A percentile compares a stretch with the other conserved stretches of the same genome.
phyloP scores from a whole-genome alignment of 495 filamentous ascomycete genomes.

The Trichoderma erinaceum region DNA sequence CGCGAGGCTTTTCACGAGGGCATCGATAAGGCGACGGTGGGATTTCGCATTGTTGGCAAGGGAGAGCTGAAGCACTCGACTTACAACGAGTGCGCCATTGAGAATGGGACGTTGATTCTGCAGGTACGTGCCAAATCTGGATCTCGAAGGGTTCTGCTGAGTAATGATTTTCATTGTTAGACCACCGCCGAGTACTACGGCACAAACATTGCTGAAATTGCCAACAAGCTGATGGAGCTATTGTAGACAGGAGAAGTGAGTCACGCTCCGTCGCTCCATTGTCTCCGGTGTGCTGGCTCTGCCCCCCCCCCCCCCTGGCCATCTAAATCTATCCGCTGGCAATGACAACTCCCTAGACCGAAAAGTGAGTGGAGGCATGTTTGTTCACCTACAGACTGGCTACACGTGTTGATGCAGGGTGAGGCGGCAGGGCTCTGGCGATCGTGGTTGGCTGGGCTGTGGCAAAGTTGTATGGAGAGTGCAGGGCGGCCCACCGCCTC shows the following conservation, averaged over 20 bases:
- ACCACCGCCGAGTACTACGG: constrained; percentile 19
- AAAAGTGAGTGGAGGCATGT: not conserved
- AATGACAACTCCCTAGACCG: not conserved
- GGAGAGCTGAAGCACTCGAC: constrained; percentile 31
- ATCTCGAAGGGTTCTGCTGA: not conserved
- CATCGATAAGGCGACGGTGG: constrained; percentile 34
- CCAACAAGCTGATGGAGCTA: constrained; percentile 26
- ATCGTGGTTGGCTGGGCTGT: constrained; percentile 1
- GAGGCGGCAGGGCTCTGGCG: not conserved
- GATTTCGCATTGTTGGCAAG: constrained; percentile 39
- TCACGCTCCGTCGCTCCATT: not conserved
- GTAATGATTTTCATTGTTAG: not conserved
- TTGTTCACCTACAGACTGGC: constrained; percentile 4
- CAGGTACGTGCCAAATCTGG: constrained; percentile 25
- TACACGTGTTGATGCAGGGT: constrained; percentile 13
- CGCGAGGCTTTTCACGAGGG: constrained; percentile 41
- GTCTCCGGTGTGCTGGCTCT: not conserved
- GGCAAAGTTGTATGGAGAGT: not conserved
- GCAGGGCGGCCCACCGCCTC: not conserved
- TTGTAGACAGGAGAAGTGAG: constrained; percentile 18
- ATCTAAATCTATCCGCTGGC: not conserved
- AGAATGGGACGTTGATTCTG: constrained; percentile 39
- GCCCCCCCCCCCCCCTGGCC: not conserved
- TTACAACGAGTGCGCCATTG: constrained; percentile 38
- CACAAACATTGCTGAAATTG: constrained; percentile 22